A percentile compares a stretch with the other conserved stretches of the same genome.
Evolutionary conservation across 225 moss, liverwort and hornwort genomes (phyloP).

Genomic region (Sphagnum tenellum): DNA sequence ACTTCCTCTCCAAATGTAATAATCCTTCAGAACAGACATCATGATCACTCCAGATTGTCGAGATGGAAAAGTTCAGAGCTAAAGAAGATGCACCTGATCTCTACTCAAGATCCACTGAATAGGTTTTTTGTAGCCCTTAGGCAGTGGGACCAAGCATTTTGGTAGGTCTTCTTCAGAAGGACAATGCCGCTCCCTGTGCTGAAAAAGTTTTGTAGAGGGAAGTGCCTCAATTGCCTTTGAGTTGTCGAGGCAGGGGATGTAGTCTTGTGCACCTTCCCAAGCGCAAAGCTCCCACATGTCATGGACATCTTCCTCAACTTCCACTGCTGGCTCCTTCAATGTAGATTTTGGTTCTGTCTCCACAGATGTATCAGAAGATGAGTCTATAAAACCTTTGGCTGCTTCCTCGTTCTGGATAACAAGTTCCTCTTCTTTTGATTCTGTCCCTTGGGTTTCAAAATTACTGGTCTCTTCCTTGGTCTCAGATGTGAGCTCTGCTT

Average conservation of each 20-base stretch:
- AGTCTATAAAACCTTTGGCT: neutral
- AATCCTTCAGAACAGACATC: too few species aligned
- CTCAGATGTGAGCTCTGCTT: slow-evolving; percentile 66
- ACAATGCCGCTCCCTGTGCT: slow-evolving; percentile 65
- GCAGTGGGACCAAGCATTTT: slow-evolving; percentile 57
- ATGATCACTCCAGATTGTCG: too few species aligned
- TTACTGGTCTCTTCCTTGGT: slow-evolving; percentile 24
- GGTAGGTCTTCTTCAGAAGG: slow-evolving; percentile 25
- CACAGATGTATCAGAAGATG: neutral
- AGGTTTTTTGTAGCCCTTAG: slow-evolving; percentile 37
- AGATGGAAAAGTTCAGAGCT: neutral
- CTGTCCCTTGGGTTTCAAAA: slow-evolving; percentile 56
- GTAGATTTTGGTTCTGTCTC: neutral
- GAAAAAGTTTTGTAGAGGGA: slow-evolving; percentile 20
- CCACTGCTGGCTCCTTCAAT: slow-evolving; percentile 8
- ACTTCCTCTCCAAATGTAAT: too few species aligned
- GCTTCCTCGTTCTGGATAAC: slow-evolving; percentile 16
- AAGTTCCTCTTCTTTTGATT: slow-evolving; percentile 62
- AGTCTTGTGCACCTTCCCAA: slow-evolving; percentile 46
- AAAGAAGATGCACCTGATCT: slow-evolving; percentile 34
- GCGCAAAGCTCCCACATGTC: slow-evolving; percentile 48
- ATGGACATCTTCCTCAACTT: slow-evolving; percentile 13
- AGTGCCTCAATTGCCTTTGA: slow-evolving; percentile 24
- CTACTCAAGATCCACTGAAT: slow-evolving; percentile 72
- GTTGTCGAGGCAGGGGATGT: slow-evolving; percentile 68